Evolutionary conservation across 257 asterid species (phyloP).

Genomic region (Anisodus tanguticus): DNA sequence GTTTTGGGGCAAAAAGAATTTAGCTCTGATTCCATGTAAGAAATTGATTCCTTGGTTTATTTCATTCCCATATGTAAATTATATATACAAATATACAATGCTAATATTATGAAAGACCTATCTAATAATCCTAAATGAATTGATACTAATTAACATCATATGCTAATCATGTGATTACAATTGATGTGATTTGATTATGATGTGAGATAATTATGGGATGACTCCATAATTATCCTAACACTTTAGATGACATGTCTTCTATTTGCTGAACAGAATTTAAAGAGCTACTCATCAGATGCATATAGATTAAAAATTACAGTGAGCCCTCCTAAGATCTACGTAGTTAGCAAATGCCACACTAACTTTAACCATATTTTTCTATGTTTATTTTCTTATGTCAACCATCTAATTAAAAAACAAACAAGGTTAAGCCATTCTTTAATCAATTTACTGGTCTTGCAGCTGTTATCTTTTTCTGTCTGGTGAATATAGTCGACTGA

Average conservation of each 20-base stretch:
- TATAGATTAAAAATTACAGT: not conserved
- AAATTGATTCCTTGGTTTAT: no score
- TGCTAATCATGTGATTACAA: no score
- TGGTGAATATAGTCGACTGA: not conserved
- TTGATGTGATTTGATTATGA: no score
- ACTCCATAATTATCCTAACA: no score
- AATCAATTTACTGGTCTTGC: not conserved
- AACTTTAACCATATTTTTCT: not conserved
- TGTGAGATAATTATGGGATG: no score
- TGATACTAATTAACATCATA: no score
- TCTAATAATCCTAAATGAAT: no score
- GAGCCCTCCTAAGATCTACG: not conserved
- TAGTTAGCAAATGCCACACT: not conserved
- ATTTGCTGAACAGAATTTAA: not conserved
- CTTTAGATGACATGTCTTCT: not conserved
- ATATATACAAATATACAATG: no score
- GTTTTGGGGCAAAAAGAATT: no score
- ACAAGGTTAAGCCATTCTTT: not conserved
- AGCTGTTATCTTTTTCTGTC: not conserved
- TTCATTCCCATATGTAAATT: no score
- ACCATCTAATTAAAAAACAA: not conserved
- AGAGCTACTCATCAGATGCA: not conserved
- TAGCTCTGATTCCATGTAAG: no score
- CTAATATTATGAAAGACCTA: no score
- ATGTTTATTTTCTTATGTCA: not conserved